Percentiles rank a stretch among this genome's conserved stretches.
phyloP scores from a whole-genome alignment of 192 early-diverging fungal species.

The Rhizophagus clarus region DNA sequence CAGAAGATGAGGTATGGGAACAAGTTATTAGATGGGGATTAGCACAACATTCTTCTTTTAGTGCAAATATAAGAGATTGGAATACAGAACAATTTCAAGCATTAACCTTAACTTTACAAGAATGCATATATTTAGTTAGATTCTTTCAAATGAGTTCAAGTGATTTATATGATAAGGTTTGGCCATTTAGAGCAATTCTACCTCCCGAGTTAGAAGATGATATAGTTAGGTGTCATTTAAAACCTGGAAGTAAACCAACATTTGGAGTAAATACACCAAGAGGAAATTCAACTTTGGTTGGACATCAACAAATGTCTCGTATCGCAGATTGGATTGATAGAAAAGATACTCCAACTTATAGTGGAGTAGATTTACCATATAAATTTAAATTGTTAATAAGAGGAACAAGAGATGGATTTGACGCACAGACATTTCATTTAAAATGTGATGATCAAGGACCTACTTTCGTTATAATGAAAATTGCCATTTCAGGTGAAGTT shows the following conservation, averaged over 20 bases:
- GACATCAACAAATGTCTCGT: not conserved
- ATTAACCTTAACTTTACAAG: not conserved
- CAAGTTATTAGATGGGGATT: conserved; percentile 28
- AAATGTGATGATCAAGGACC: conserved; percentile 28
- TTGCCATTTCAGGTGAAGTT: not conserved
- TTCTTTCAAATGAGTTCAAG: not conserved
- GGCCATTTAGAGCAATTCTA: conserved; percentile 20
- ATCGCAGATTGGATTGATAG: conserved; percentile 26
- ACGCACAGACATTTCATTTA: conserved; percentile 1
- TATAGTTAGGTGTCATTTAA: conserved; percentile 15
- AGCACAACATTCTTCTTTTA: not conserved
- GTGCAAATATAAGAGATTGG: conserved; percentile 12
- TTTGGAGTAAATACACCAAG: not conserved
- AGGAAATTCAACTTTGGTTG: conserved; percentile 16
- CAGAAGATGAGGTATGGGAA: conserved; percentile 26
- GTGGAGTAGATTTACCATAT: not conserved
- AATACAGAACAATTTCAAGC: not conserved
- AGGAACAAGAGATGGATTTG: conserved; percentile 19
- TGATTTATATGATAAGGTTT: conserved; percentile 28
- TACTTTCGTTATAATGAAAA: conserved; percentile 17
- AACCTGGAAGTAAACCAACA: conserved; percentile 5
- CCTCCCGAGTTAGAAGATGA: not conserved
- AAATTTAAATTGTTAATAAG: conserved; percentile 28
- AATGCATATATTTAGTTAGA: conserved; percentile 7
- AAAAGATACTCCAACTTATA: not conserved